Conservation (phyloP, 2,329 filamentous ascomycete genomes). For the Lachnellula arida region DNA sequence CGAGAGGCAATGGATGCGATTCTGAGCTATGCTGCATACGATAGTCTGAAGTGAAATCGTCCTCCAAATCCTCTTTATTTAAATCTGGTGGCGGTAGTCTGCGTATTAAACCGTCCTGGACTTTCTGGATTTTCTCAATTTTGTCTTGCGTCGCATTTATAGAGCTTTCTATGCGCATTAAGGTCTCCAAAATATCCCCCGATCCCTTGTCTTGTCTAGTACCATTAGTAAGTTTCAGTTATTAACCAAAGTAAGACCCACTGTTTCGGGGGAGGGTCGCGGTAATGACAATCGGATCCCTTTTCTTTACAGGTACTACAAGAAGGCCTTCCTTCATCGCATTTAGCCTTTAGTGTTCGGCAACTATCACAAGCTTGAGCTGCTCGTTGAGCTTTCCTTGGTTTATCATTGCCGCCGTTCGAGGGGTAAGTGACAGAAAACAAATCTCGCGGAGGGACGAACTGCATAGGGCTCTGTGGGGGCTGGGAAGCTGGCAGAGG, state of each 20-base stretch:
- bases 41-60: too few species aligned
- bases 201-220: constrained; percentile 49
- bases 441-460: constrained; percentile 18
- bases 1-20: too few species aligned
- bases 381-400: constrained; percentile 29
- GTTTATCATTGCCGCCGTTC: constrained; percentile 10
- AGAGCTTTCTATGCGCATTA: constrained; percentile 20
- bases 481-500: constrained; percentile 19
- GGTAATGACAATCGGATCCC: constrained; percentile 76
- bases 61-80: too few species aligned
- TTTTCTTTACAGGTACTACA: constrained; percentile 88
- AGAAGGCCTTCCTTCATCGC: constrained; percentile 72
- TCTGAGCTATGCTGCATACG: too few species aligned
- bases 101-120: too few species aligned
- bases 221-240: constrained; percentile 15
- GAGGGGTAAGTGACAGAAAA: constrained; percentile 24
- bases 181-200: constrained; percentile 53
- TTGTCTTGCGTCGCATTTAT: neutral
- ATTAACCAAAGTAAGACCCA: constrained; percentile 47
- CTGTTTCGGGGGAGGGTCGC: constrained; percentile 89
- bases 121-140: constrained; percentile 2
- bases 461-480: constrained; percentile 25
- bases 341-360: constrained; percentile 83
- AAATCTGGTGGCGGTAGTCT: too few species aligned
- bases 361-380: constrained; percentile 84